Base-by-base conservation (phyloP, 306 rosid genomes). In the Calophaca sinica region DNA sequence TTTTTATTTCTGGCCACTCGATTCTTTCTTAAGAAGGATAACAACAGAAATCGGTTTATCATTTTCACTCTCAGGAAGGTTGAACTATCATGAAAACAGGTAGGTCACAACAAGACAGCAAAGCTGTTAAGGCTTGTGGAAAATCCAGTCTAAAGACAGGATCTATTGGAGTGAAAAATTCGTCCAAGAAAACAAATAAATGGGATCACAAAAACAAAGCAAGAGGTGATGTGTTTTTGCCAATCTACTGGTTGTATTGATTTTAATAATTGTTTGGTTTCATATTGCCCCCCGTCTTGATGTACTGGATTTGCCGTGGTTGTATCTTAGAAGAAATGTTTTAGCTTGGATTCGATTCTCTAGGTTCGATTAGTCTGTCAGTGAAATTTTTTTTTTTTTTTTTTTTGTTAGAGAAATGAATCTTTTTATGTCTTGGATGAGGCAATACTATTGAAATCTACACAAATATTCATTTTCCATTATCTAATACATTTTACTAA, bases 81-180 rank as follows among this genome's bases (percentile, higher is more conserved):
- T 59, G 76, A 59, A 53, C 64, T 53, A 58, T 45, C 83, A 89
- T 87, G 97, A 87, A 67, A 62, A 45, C 67, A 7, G 74, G 72
- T 20, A 79, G 66, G 59, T 62, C 77, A 52, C 70, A 38, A 52
- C 70, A 38, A 33, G 73, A 41, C 48, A 60, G 62, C n/a, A 86
- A 78, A 39, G 74, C 84, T 35, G 63, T 41, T 42, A 87, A 84
- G 78, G 77, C 74, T 81, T 75, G 84, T 52, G 64, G 58, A 71
- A 83, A 75, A 55, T 45, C 86, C 76, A 71, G 49, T 62, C 70
- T 54, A 26, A 73, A 79, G 63, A 36, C 54, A 58, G 58, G 85
- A 52, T 35, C 64, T 29, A 42, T 3, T 49, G 85, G 84, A 54
- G 79, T 73, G 59, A 82, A 81, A 76, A 84, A 65, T 62, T 54